A percentile compares a stretch with the other conserved stretches of the same genome.
These are phyloP conservation scores for Jackrogersella multiformis DNA, from an alignment of 495 filamentous ascomycete genomes.

Conservation along the genomic window DNA sequence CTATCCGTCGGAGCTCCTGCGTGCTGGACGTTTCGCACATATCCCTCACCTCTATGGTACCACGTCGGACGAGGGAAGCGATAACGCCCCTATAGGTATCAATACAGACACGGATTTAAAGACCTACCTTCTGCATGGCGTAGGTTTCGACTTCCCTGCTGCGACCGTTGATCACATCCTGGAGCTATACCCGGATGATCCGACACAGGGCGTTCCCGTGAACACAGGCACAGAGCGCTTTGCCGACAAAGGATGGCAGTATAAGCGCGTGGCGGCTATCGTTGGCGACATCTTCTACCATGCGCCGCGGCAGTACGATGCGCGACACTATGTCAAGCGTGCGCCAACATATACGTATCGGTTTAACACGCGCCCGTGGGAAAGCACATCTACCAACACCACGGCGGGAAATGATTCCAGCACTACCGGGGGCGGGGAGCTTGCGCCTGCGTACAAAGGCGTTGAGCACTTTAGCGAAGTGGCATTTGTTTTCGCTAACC, in stretches of 20 bases:
- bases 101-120: constrained; percentile 57
- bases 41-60: constrained; percentile 69
- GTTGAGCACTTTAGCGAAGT: constrained; percentile 51
- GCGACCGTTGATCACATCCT: constrained; percentile 49
- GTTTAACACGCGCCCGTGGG: constrained; percentile 48
- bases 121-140: constrained; percentile 39
- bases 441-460: constrained; percentile 47
- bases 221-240: constrained; percentile 46
- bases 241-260: constrained; percentile 43
- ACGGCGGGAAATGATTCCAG: constrained; percentile 7
- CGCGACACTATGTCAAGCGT: constrained; percentile 34
- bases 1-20: constrained; percentile 44
- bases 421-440: constrained; percentile 11
- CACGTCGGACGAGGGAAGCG: constrained; percentile 70
- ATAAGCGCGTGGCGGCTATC: constrained; percentile 49
- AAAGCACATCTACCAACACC: constrained; percentile 18
- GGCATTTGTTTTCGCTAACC: constrained; percentile 49
- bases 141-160: constrained; percentile 40
- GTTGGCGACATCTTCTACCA: constrained; percentile 51
- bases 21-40: constrained; percentile 57
- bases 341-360: constrained; percentile 45
- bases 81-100: constrained; percentile 60
- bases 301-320: constrained; percentile 45
- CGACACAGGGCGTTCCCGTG: constrained; percentile 45
- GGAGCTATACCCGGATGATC: constrained; percentile 49